These are phyloP conservation scores for Yamadazyma membranifaciens DNA, from an alignment of 1,139 yeast species.

Conservation along the genomic window DNA sequence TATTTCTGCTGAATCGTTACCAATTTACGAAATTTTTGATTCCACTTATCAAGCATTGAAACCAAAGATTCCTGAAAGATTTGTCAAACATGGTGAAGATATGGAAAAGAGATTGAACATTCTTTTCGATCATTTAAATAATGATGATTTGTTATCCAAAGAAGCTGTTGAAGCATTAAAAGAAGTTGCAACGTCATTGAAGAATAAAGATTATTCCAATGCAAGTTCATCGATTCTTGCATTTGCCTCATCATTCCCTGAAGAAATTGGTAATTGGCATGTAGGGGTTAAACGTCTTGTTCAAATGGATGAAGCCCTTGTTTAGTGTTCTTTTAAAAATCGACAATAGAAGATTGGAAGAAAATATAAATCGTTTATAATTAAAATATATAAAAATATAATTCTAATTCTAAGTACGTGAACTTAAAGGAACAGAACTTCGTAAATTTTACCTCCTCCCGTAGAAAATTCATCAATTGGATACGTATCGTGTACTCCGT, in stretches of 20 bases:
- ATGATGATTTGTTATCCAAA: constrained; percentile 60
- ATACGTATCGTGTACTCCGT: constrained; percentile 43
- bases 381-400: too few species aligned
- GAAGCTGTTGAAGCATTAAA: constrained; percentile 57
- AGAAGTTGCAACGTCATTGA: constrained; percentile 51
- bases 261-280: constrained; percentile 90
- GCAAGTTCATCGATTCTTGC: constrained; percentile 61
- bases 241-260: constrained; percentile 63
- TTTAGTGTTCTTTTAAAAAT: background rate
- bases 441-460: constrained; percentile 57
- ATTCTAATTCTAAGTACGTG: background rate
- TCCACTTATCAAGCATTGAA: constrained; percentile 58
- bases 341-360: too few species aligned
- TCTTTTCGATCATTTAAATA: constrained; percentile 77
- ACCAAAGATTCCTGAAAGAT: constrained; percentile 76
- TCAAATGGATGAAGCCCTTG: constrained; percentile 63
- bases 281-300: constrained; percentile 88
- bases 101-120: constrained; percentile 79
- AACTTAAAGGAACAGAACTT: constrained; percentile 38
- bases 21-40: constrained; percentile 58
- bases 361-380: too few species aligned
- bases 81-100: constrained; percentile 71
- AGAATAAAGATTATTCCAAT: constrained; percentile 50
- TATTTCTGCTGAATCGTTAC: constrained; percentile 56
- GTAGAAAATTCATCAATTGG: constrained; percentile 22